Conservation (phyloP, 1,139 yeast species). For the Pichia sp. region DNA sequence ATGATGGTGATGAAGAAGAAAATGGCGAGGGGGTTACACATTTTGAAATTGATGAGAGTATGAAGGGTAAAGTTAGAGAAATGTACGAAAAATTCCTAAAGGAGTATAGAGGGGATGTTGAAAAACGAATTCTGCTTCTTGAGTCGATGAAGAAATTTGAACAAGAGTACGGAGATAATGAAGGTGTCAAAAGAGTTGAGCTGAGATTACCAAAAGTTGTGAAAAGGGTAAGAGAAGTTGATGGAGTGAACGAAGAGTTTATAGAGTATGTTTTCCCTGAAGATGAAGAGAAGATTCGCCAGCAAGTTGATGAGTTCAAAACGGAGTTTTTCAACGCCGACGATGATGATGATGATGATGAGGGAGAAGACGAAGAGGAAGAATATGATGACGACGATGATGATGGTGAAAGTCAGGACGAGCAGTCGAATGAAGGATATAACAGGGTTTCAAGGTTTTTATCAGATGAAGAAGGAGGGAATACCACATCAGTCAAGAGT, state of each 20-base stretch:
- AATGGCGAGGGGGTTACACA: conserved; percentile 36
- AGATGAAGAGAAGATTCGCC: conserved; percentile 33
- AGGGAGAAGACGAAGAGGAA: conserved; percentile 45
- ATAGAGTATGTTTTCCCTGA: conserved; percentile 65
- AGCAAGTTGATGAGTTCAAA: conserved; percentile 15
- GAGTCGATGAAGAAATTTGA: conserved; percentile 69
- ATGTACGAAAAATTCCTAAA: conserved; percentile 52
- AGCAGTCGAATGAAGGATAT: conserved; percentile 9
- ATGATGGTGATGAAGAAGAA: conserved; percentile 10
- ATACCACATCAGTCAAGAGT: not conserved
- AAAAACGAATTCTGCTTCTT: conserved; percentile 46
- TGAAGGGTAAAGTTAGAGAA: conserved; percentile 43
- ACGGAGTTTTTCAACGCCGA: conserved; percentile 36
- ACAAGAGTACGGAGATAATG: conserved; percentile 47
- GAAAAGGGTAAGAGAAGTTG: conserved; percentile 37
- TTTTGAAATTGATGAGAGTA: conserved; percentile 43
- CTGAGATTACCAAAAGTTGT: conserved; percentile 52
- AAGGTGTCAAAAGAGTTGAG: conserved; percentile 32
- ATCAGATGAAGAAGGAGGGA: conserved; percentile 11
- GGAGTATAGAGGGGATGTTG: conserved; percentile 33
- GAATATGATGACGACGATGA: conserved; percentile 39
- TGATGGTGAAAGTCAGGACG: conserved; percentile 38
- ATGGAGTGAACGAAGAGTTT: conserved; percentile 46
- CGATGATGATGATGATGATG: conserved; percentile 55
- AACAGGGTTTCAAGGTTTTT: conserved; percentile 27